These are phyloP conservation scores for Penicillium concentricum DNA, from an alignment of 2,329 filamentous ascomycete species.

Conservation along the genomic window DNA sequence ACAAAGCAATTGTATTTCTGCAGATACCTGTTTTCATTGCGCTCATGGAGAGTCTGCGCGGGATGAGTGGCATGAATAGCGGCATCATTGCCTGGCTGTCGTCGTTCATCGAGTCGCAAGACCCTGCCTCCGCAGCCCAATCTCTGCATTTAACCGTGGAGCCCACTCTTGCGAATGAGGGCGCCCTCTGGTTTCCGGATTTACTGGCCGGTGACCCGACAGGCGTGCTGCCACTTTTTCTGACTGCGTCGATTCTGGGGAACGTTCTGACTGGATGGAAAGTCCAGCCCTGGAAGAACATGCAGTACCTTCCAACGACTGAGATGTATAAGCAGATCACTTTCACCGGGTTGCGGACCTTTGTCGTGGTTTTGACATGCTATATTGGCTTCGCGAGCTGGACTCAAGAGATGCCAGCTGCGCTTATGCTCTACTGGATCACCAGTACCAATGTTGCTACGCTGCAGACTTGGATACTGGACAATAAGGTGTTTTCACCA, in stretches of 20 bases:
- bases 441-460: constrained; percentile 45
- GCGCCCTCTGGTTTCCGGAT: constrained; percentile 61
- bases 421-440: constrained; percentile 53
- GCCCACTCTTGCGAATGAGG: constrained; percentile 54
- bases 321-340: constrained; percentile 26
- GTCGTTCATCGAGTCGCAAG: constrained; percentile 22
- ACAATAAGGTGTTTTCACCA: constrained; percentile 40
- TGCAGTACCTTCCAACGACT: constrained; percentile 28
- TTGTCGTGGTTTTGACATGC: constrained; percentile 41
- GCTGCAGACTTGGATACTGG: constrained; percentile 40
- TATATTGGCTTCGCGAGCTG: constrained; percentile 36
- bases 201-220: constrained; percentile 55
- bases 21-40: constrained; percentile 50
- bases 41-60: constrained; percentile 49
- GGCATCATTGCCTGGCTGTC: constrained; percentile 44
- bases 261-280: constrained; percentile 45
- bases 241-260: constrained; percentile 50
- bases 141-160: constrained; percentile 40
- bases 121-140: constrained; percentile 11
- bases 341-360: constrained; percentile 28
- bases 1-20: constrained; percentile 33
- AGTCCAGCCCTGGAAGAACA: constrained; percentile 12
- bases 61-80: constrained; percentile 46
- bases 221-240: constrained; percentile 48
- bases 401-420: constrained; percentile 41